These are phyloP conservation scores for Simplicillium aogashimaense DNA, from an alignment of 2,329 filamentous ascomycete species.

Conservation along the genomic window DNA sequence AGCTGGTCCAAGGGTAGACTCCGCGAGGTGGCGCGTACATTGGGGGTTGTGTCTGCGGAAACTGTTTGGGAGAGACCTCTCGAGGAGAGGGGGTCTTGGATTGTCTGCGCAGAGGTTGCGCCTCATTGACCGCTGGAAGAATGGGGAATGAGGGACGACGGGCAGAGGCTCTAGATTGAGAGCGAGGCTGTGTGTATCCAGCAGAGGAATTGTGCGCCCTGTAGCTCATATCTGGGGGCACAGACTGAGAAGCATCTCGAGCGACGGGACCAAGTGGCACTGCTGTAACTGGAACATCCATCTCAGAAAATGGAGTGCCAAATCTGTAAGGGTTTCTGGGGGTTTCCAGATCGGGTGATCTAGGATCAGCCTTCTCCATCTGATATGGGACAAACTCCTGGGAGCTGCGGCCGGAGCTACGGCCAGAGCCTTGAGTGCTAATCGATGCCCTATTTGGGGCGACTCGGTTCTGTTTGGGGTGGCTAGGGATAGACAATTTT, in stretches of 20 bases:
- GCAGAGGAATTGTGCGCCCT: conserved; percentile 24
- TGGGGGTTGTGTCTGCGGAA: conserved; percentile 23
- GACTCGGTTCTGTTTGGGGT: conserved; percentile 16
- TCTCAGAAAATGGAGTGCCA: conserved; percentile 81
- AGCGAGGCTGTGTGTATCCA: conserved; percentile 26
- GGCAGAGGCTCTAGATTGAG: conserved; percentile 44
- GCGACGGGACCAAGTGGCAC: conserved; percentile 62
- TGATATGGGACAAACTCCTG: conserved; percentile 35
- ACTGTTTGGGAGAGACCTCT: conserved; percentile 24
- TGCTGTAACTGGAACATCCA: conserved; percentile 76
- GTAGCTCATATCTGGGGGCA: conserved; percentile 89
- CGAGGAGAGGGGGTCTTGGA: conserved; percentile 21
- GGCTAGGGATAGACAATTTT: conserved; percentile 49
- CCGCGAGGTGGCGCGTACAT: conserved; percentile 43
- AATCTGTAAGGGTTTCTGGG: conserved; percentile 57
- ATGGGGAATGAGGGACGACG: conserved; percentile 59
- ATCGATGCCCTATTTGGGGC: conserved; percentile 18
- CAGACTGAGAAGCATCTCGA: conserved; percentile 77
- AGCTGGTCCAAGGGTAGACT: conserved; percentile 46
- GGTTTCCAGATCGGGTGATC: conserved; percentile 48
- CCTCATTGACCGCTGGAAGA: conserved; percentile 61
- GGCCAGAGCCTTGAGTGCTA: conserved; percentile 12
- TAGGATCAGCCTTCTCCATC: conserved; percentile 40
- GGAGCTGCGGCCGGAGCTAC: neutral
- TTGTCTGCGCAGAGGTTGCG: conserved; percentile 33